Percentiles rank a stretch among this genome's conserved stretches.
Evolutionary conservation across 148 eudicot species (phyloP).

Genomic region (Rhododendron ferrugineum): DNA sequence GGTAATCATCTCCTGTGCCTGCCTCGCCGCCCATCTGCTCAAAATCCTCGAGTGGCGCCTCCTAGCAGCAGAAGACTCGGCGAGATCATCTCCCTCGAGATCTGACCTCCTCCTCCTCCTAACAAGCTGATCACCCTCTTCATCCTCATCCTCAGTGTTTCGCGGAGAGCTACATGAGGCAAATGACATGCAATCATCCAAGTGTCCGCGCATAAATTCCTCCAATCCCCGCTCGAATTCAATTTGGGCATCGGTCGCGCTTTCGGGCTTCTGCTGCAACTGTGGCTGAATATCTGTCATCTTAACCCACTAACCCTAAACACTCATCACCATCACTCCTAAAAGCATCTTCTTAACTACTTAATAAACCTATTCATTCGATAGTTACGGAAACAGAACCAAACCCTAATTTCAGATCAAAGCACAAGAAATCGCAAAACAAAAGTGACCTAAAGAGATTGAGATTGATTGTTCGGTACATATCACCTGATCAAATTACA

Average conservation of each 20-base stretch:
- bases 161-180: constrained; percentile 78
- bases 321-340: constrained; percentile 15
- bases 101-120: constrained; percentile 88
- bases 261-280: constrained; percentile 76
- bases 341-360: constrained; percentile 9
- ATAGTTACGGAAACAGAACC: constrained; percentile 20
- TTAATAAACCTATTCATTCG: constrained; percentile 15
- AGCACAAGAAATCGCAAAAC: constrained; percentile 14
- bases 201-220: constrained; percentile 74
- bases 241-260: constrained; percentile 37
- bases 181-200: constrained; percentile 84
- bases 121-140: constrained; percentile 73
- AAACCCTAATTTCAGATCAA: constrained; percentile 21
- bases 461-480: constrained; percentile 16
- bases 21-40: constrained; percentile 94
- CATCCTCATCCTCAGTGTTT: constrained; percentile 71
- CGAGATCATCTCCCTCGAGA: constrained; percentile 92
- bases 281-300: constrained; percentile 54
- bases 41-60: constrained; percentile 81
- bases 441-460: constrained; percentile 16
- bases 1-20: constrained; percentile 95
- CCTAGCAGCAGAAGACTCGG: constrained; percentile 94
- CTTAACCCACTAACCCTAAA: constrained; percentile 19
- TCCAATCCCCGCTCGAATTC: constrained; percentile 80
- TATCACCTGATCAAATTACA: constrained; percentile 22